Base-by-base conservation (phyloP, 441 rosid species). In the Erodium texanum region DNA sequence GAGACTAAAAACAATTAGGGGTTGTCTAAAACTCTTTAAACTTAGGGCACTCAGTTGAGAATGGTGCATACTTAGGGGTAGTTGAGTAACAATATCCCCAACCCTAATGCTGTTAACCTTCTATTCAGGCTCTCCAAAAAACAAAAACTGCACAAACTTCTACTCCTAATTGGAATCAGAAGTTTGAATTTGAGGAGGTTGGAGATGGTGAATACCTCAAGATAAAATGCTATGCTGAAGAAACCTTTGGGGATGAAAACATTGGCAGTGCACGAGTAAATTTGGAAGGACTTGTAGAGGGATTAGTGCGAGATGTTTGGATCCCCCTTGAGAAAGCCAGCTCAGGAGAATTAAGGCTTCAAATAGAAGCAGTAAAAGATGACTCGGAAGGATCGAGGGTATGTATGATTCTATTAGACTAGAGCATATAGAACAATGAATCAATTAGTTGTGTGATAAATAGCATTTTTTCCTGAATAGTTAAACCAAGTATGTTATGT, bases 281-380 rank as follows among this genome's bases (percentile, higher is more conserved):
- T 78, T 80, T 94, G 73, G 96, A 89, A 83, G 99, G 97, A 68
- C 78, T 91, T 27, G 76, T 70, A 9, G 96, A 86, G 73, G 87
- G 99, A 15, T 85, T 80, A 41, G 66, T 78, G 64, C 82, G 88
- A 77, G 87, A 93, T 73, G 78, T 86, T 23, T 94, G 97, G 96
- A 74, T 91, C 72, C 99, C 97, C 43, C 96, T 91, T 36, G 97
- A 93, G 82, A 93, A 87, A 70, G 99, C 84, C 54, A 89, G 70
- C 75, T 86, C 92, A 20, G 99, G 99, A 75, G 99, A 93, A 76
- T 62, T 94, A 67, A 85, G 92, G 83, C 88, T 94, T 67, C 87
- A 82, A 77, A 87, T 91, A 11, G 96, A 89, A 81, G 90, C 92
- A 45, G 70, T 80, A 66, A 81, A 72, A 73, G 80, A 83, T 62